These are phyloP conservation scores for Fragilariopsis cylindrus DNA, from an alignment of 108 stramenopile species.

Conservation along the genomic window DNA sequence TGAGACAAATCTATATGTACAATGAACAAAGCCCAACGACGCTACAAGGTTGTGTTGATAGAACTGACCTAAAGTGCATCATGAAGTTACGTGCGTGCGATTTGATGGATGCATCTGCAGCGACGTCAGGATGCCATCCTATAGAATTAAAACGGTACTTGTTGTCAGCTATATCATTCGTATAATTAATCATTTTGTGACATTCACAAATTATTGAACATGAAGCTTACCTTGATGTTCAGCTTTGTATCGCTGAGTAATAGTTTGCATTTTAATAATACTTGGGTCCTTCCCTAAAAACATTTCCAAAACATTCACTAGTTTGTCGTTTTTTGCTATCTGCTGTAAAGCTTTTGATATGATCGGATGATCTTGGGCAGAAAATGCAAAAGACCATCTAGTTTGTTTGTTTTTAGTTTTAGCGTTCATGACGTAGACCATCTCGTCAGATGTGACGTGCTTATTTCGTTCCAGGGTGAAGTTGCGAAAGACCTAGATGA, in stretches of 20 bases:
- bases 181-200: no score
- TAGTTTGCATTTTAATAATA: conserved; percentile 32
- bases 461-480: conserved; percentile 15
- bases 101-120: neutral
- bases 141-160: no score
- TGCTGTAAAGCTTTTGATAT: conserved; percentile 20
- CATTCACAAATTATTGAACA: no score
- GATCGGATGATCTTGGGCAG: conserved; percentile 12
- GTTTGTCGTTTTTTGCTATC: conserved; percentile 14
- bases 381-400: neutral
- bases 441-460: neutral
- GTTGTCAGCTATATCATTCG: no score
- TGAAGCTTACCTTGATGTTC: conserved; percentile 10
- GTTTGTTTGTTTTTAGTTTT: neutral
- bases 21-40: no score
- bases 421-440: conserved; percentile 8
- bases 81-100: conserved; percentile 5
- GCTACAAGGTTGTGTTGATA: no score
- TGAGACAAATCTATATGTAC: no score
- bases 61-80: neutral
- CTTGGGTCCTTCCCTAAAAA: conserved; percentile 36
- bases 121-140: conserved; percentile 29
- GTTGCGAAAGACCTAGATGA: conserved; percentile 19
- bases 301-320: conserved; percentile 23
- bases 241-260: conserved; percentile 35